Evolutionary conservation across 208 protist genomes (phyloP), one percentile per base, ranked within the genome.

Genomic region (Crithidia fasciculata): DNA sequence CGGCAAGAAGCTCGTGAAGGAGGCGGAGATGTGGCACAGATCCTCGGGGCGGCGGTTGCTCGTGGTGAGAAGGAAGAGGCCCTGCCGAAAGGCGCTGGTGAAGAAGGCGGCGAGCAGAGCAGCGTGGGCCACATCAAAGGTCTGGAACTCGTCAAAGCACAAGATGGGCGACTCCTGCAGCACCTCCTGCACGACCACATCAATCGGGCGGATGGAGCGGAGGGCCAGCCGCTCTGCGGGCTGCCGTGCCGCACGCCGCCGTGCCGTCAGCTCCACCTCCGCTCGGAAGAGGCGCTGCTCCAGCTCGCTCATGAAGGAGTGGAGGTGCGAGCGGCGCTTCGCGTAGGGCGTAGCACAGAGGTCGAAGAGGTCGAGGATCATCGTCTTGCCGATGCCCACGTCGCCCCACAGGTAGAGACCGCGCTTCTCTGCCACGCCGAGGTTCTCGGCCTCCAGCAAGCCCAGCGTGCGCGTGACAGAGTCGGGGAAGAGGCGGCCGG

Each of bases 311-410:
- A 98, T 98, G 72, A 98, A 98, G 37, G 91, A 90, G 76, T 98
- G 93, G 8, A 98, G 86, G 82, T 98, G 96, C 6, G 91, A 85
- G 49, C 95, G 88, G 10, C 93, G 88, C 76, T 98, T 98, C 4
- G 76, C 72, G 28, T 87, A 76, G 39, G 87, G 87, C 15, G 83
- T 87, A 36, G 83, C 79, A 57, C 91, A 94, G 44, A 96, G 83
- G 47, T 88, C 81, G 67, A 98, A 98, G 37, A 98, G 81, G 71
- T 98, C 96, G 72, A 98, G 92, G 41, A 98, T 78, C 82, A 98
- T 93, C 39, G 95, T 97, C 76, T 98, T 98, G 39, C 96, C 96
- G 61, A 97, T 96, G 5, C 96, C 96, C n/a, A 98, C 95, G 72
- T 90, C 85, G 28, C 96, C 96, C 83, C 90, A 97, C 8, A 98